Conservation (phyloP, 805 yeast species). For the Hanseniaspora mollemarum region DNA sequence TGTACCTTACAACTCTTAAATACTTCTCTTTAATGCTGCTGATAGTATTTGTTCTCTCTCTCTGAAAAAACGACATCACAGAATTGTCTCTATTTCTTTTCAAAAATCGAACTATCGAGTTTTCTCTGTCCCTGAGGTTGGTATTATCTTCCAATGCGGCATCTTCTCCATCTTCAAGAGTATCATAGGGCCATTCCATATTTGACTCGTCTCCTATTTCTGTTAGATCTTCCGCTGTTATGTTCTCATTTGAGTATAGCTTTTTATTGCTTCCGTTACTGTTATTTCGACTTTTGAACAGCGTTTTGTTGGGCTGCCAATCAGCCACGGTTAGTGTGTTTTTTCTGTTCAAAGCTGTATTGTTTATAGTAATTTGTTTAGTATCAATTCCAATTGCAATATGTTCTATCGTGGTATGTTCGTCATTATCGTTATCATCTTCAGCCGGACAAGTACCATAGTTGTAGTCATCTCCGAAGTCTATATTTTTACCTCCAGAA, state of each 20-base stretch:
- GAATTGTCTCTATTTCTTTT: conserved; percentile 17
- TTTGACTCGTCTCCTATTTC: background rate
- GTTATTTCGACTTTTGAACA: background rate
- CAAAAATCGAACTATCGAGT: background rate
- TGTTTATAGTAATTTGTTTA: background rate
- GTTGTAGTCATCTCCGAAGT: background rate
- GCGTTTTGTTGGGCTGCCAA: background rate
- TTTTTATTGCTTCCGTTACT: background rate
- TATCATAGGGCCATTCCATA: conserved; percentile 15
- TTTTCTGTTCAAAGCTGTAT: background rate
- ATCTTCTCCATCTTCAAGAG: background rate
- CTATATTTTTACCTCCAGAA: too few relatives aligned
- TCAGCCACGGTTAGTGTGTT: background rate
- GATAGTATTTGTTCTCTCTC: conserved; percentile 27
- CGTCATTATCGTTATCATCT: background rate
- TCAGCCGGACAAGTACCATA: background rate
- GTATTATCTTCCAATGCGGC: background rate
- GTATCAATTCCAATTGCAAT: background rate
- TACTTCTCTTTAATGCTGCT: conserved; percentile 26
- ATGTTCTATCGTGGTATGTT: background rate
- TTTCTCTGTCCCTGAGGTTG: background rate
- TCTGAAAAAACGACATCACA: conserved; percentile 17
- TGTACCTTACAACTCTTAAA: conserved; percentile 24
- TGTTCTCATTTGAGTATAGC: background rate
- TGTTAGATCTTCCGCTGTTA: conserved; percentile 7